These are phyloP conservation scores for Cladosporium sp. DNA, from an alignment of 2,329 filamentous ascomycete species.

Conservation along the genomic window DNA sequence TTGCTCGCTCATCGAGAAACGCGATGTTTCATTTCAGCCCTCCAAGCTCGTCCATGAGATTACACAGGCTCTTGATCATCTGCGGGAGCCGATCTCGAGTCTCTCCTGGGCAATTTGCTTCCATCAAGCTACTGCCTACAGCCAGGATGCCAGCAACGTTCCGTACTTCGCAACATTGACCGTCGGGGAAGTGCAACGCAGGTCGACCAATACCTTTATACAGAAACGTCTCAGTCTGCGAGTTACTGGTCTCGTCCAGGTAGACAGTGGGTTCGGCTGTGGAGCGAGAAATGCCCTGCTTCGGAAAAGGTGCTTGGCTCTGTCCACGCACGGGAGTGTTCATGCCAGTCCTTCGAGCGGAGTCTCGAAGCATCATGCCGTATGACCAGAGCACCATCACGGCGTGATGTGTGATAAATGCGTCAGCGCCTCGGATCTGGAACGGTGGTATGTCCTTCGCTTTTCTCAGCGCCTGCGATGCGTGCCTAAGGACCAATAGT, in stretches of 20 bases:
- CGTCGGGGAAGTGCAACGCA: constrained; percentile 10
- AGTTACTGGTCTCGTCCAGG: constrained; percentile 13
- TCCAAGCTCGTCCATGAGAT: constrained; percentile 19
- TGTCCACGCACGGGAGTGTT: background rate
- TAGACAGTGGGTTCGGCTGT: background rate
- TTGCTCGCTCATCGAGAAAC: too few relatives aligned
- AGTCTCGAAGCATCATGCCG: constrained; percentile 16
- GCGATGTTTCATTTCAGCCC: constrained; percentile 7
- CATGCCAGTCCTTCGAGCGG: constrained; percentile 11
- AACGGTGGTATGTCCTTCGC: constrained; percentile 14
- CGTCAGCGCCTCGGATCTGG: constrained; percentile 16
- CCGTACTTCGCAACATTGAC: constrained; percentile 12
- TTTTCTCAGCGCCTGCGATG: constrained; percentile 14
- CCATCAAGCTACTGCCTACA: constrained; percentile 16
- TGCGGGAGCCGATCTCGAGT: constrained; percentile 16
- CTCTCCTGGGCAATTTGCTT: constrained; percentile 19
- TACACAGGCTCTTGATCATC: constrained; percentile 18
- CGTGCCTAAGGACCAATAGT: constrained; percentile 7
- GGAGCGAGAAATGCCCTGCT: too few relatives aligned
- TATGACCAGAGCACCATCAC: constrained; percentile 19
- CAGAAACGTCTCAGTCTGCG: constrained; percentile 11
- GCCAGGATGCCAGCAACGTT: constrained; percentile 16
- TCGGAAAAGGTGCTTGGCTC: background rate
- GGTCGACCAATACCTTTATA: constrained; percentile 14
- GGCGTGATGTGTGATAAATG: constrained; percentile 16